Conservation (phyloP, 2,329 filamentous ascomycete genomes). For the Bretziella fagacearum region DNA sequence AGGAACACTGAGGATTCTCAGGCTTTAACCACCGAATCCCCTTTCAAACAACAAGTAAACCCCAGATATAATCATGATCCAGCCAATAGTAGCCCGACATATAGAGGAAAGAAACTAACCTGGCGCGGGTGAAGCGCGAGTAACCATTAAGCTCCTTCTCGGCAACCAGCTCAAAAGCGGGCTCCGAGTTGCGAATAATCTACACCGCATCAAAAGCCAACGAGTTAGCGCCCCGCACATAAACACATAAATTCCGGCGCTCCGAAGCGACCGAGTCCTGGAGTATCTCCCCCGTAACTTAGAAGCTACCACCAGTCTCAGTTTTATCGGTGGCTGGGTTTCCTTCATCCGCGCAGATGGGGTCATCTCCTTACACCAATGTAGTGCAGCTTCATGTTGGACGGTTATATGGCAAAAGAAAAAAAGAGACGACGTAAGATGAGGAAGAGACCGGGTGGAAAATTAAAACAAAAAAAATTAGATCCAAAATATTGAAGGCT, state of each 20-base stretch:
- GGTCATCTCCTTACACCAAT: slow-evolving; percentile 48
- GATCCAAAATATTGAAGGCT: too few relatives aligned
- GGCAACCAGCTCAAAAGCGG: slow-evolving; percentile 56
- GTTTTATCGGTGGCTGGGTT: neutral
- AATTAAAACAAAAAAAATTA: too few relatives aligned
- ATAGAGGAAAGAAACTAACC: slow-evolving; percentile 31
- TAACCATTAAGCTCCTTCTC: slow-evolving; percentile 66
- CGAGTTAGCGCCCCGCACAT: slow-evolving; percentile 1
- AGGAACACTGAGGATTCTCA: too few relatives aligned
- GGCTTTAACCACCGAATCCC: too few relatives aligned
- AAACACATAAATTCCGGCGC: neutral
- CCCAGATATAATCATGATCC: too few relatives aligned
- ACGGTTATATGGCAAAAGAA: neutral
- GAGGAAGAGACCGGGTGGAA: too few relatives aligned
- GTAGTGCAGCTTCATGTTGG: slow-evolving; percentile 70
- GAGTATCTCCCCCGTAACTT: neutral
- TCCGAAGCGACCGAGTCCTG: neutral
- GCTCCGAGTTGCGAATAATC: slow-evolving; percentile 67
- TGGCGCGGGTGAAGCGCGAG: slow-evolving; percentile 61
- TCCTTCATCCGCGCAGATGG: neutral
- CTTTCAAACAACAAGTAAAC: too few relatives aligned
- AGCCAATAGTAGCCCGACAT: too few relatives aligned
- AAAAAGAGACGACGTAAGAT: too few relatives aligned
- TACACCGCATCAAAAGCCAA: slow-evolving; percentile 23
- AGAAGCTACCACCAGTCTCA: neutral